Percentiles rank a stretch among this genome's conserved stretches.
These are phyloP conservation scores for Macrophomina tecta DNA, from an alignment of 2,329 filamentous ascomycete genomes.

Conservation along the genomic window DNA sequence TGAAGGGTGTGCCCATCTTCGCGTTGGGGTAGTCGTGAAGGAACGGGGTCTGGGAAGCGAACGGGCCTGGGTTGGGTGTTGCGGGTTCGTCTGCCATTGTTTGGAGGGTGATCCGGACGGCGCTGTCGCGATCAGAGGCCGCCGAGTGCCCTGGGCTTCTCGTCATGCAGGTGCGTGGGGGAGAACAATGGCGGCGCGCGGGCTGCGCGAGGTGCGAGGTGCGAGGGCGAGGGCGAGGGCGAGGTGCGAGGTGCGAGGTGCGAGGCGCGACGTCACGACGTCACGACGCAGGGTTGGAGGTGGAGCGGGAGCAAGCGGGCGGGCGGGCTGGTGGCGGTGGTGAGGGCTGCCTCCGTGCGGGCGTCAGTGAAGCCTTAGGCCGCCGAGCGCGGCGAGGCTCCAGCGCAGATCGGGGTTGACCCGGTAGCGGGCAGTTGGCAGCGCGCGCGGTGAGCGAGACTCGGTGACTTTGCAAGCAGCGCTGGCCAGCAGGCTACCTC, in stretches of 20 bases:
- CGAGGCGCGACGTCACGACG: conserved; percentile 12
- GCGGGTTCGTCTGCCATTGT: conserved; percentile 42
- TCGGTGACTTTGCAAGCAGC: neutral
- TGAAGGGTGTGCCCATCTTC: conserved; percentile 42
- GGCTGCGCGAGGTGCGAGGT: neutral
- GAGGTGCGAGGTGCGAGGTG: neutral
- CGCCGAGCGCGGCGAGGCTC: neutral
- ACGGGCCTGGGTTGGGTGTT: conserved; percentile 35
- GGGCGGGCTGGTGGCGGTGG: neutral
- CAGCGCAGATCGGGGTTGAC: neutral
- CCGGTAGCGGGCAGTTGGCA: neutral
- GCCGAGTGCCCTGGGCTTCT: conserved; percentile 24
- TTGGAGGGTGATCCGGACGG: conserved; percentile 14
- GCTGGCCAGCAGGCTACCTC: conserved; percentile 3
- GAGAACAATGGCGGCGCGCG: neutral
- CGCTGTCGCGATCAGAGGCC: conserved; percentile 16
- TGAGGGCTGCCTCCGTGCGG: conserved; percentile 20
- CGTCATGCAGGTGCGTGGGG: conserved; percentile 11
- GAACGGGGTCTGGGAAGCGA: conserved; percentile 40
- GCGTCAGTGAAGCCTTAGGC: neutral
- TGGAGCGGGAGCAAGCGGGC: conserved; percentile 22
- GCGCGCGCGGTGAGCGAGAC: conserved; percentile 15
- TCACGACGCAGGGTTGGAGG: conserved; percentile 9
- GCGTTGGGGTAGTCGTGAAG: conserved; percentile 44
- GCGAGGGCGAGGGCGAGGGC: neutral